A percentile compares a stretch with the other conserved stretches of the same genome.
Conservation (phyloP, 371 early-diverging fungal genomes). For the Mortierella sp. region DNA sequence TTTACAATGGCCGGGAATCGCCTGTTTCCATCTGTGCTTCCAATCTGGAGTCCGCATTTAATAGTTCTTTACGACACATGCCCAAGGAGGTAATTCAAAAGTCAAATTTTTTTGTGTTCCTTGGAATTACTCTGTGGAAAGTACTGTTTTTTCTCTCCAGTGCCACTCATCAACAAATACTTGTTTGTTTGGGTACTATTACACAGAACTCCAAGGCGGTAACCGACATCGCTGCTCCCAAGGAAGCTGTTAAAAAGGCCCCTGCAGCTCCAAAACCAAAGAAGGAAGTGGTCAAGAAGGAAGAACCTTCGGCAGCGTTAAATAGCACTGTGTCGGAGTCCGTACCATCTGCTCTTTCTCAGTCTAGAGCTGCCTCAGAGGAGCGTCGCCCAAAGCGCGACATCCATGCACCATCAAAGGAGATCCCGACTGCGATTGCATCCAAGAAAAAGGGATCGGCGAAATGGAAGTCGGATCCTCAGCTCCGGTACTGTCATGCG, state of each 20-base stretch:
- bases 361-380: conserved; percentile 55
- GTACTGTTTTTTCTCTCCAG: background rate
- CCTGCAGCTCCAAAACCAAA: conserved; percentile 17
- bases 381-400: conserved; percentile 77
- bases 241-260: conserved; percentile 15
- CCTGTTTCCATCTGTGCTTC: conserved; percentile 81
- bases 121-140: background rate
- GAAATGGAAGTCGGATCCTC: conserved; percentile 64
- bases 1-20: conserved; percentile 88
- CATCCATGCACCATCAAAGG: conserved; percentile 71
- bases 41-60: conserved; percentile 81
- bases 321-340: conserved; percentile 1
- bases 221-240: background rate
- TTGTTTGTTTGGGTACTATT: no score
- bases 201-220: conserved; percentile 7
- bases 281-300: conserved; percentile 32
- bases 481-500: conserved; percentile 76
- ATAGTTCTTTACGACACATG: conserved; percentile 76
- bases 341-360: conserved; percentile 1
- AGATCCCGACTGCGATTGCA: conserved; percentile 25
- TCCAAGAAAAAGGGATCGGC: conserved; percentile 58
- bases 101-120: background rate
- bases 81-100: conserved; percentile 57
- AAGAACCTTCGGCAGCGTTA: conserved; percentile 4
- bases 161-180: no score